Conservation (phyloP, 2,329 filamentous ascomycete species). For the Pseudovirgaria hyperparasitica region DNA sequence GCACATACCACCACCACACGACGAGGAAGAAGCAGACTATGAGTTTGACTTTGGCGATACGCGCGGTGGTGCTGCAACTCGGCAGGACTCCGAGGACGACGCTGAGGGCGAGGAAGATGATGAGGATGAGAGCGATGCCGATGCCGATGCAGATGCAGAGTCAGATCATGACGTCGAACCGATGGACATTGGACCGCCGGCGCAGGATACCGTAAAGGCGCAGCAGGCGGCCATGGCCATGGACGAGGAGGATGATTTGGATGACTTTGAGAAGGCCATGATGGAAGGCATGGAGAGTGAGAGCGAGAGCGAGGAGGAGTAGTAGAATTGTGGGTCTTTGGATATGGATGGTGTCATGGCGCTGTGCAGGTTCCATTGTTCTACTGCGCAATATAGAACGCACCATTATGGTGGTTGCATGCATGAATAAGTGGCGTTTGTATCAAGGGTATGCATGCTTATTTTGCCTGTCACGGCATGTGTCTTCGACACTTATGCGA, state of each 20-base stretch:
- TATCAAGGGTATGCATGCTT: too few species aligned
- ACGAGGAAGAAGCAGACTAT: slow-evolving; percentile 16
- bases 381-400: too few species aligned
- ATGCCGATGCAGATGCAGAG: slow-evolving; percentile 12
- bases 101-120: slow-evolving; percentile 8
- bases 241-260: slow-evolving; percentile 21
- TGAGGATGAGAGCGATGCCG: slow-evolving; percentile 14
- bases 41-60: slow-evolving; percentile 24
- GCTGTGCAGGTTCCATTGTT: too few species aligned
- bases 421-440: too few species aligned
- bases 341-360: too few species aligned
- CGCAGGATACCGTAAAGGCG: too few species aligned
- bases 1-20: slow-evolving; percentile 7
- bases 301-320: slow-evolving; percentile 33
- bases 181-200: slow-evolving; percentile 21
- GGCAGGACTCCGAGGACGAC: slow-evolving; percentile 9
- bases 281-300: slow-evolving; percentile 25
- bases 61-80: slow-evolving; percentile 16
- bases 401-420: too few species aligned
- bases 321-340: slow-evolving; percentile 10
- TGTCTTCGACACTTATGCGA: too few species aligned
- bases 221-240: slow-evolving; percentile 3
- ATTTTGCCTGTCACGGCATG: too few species aligned
- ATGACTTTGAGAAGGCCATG: slow-evolving; percentile 29
- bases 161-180: slow-evolving; percentile 19